These are phyloP conservation scores for Gleditsia sinensis DNA, from an alignment of 306 rosid species.

Conservation along the genomic window DNA sequence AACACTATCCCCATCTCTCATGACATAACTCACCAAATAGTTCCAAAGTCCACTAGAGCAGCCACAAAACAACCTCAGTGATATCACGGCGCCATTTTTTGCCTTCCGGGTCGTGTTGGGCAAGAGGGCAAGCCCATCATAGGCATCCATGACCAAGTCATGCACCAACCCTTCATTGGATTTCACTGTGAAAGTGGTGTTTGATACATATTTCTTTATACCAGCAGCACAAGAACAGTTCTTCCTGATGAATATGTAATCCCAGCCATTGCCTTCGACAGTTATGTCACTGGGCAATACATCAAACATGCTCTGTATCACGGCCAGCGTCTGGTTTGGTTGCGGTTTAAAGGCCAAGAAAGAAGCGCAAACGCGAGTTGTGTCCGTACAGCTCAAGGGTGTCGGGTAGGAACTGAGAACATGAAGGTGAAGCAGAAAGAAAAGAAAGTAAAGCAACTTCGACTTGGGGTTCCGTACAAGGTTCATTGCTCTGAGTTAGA, in stretches of 20 bases:
- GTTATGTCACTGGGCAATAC: constrained; percentile 75
- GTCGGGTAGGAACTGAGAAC: constrained; percentile 42
- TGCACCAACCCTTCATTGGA: constrained; percentile 67
- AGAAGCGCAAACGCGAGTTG: constrained; percentile 75
- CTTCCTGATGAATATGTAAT: constrained; percentile 70
- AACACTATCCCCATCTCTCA: constrained; percentile 87
- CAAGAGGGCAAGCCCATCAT: constrained; percentile 68
- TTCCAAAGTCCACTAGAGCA: constrained; percentile 94
- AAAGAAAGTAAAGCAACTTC: constrained; percentile 36
- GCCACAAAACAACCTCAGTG: constrained; percentile 86
- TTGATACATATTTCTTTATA: constrained; percentile 63
- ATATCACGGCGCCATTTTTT: constrained; percentile 74
- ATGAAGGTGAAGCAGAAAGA: constrained; percentile 42
- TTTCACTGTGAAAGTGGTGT: constrained; percentile 80
- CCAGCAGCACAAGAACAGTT: constrained; percentile 84
- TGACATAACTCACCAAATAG: constrained; percentile 86
- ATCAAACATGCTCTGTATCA: constrained; percentile 89
- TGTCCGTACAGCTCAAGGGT: constrained; percentile 84
- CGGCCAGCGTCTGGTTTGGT: constrained; percentile 56
- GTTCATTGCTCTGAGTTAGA: constrained; percentile 44
- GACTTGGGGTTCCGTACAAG: constrained; percentile 29
- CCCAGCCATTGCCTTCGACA: constrained; percentile 70
- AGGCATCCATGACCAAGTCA: constrained; percentile 73
- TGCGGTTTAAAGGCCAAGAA: constrained; percentile 79
- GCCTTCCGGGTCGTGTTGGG: constrained; percentile 75